phyloP scores from a whole-genome alignment of 495 filamentous ascomycete genomes.

The Cenococcum geophilum region DNA sequence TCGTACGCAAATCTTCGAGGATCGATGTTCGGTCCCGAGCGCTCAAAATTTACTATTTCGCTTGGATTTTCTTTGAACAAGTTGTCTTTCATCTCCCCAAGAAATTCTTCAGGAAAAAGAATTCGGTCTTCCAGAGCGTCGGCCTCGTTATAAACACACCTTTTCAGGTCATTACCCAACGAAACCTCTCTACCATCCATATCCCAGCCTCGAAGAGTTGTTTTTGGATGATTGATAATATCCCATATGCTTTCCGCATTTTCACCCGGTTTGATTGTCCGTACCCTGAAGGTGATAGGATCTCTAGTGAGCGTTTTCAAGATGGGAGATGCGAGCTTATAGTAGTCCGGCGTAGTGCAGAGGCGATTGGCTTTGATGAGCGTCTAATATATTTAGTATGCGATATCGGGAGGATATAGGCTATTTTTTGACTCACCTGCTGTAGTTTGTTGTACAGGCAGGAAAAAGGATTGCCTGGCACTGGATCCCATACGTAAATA shows the following conservation, averaged over 20 bases:
- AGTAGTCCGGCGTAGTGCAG: slow-evolving; percentile 32
- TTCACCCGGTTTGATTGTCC: slow-evolving; percentile 42
- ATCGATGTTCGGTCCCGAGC: slow-evolving; percentile 22
- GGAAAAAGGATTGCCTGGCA: slow-evolving; percentile 32
- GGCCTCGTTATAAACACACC: slow-evolving; percentile 42
- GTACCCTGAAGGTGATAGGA: slow-evolving; percentile 36
- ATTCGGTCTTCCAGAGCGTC: slow-evolving; percentile 45
- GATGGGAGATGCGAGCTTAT: slow-evolving; percentile 36
- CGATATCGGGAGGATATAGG: background rate
- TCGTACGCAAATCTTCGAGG: slow-evolving; percentile 32
- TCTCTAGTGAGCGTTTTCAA: slow-evolving; percentile 41
- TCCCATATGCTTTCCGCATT: slow-evolving; percentile 40
- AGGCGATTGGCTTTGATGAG: slow-evolving; percentile 41
- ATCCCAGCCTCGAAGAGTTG: slow-evolving; percentile 17
- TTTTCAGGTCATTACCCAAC: slow-evolving; percentile 19
- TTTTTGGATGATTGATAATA: slow-evolving; percentile 30
- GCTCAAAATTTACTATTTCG: slow-evolving; percentile 37
- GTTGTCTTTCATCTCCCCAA: slow-evolving; percentile 29
- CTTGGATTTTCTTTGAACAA: slow-evolving; percentile 40
- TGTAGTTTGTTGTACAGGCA: slow-evolving; percentile 34
- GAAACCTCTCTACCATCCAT: background rate
- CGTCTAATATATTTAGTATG: slow-evolving; percentile 27
- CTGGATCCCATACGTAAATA: slow-evolving; percentile 47
- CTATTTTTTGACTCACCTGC: slow-evolving; percentile 28
- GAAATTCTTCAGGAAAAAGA: slow-evolving; percentile 43